Evolutionary conservation across 1,284 basidiomycete species (phyloP), one percentile per base, ranked within the genome.

Genomic region (Mrakiaceae sp.): DNA sequence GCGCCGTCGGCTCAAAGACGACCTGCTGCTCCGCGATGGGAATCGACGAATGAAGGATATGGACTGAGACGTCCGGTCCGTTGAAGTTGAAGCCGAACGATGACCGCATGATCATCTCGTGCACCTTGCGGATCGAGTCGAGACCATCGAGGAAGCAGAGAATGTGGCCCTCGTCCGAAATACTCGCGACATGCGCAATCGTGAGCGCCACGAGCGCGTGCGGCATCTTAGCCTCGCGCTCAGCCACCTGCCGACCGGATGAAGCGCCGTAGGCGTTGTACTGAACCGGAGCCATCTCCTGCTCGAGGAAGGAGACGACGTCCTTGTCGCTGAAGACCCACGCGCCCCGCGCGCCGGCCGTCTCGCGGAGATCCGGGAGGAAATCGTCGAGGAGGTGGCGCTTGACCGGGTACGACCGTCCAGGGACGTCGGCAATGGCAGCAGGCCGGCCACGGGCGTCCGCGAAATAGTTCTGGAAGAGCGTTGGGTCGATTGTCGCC

Each of bases 41-140:
- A 66, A 98, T 86, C 42, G 87, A 85, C 10, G 94, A 97, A 75
- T 98, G 95, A 10, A 98, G 79, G 60, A 94, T 79, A 73, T 97
- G 92, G n/a, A 97, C 81, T 60, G 82, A 83, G 73, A 81, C 91
- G 66, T 84, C 81, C 43, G 74, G 74, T 2, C 78, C 69, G 72
- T 89, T 81, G 72, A 94, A 87, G 69, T 84, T 75, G 67, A 88
- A 71, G 9, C 82, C 82, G 56, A 85, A 79, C 2, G 83, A 82
- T 50, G 71, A 74, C 14, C 74, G 71, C 0, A 79, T 76, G 44
- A 63, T 48, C 63, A 84, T 80, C 61, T 81, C 73, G 12, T 97
- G 79, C 51, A 83, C 79, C 66, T 83, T 83, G 40, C 54, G 51
- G 58, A 66, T 66, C n/a, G 60, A 51, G 16, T 66, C 52, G 43